phyloP scores from a whole-genome alignment of 106 monocot species.

The Posidonia australis region DNA sequence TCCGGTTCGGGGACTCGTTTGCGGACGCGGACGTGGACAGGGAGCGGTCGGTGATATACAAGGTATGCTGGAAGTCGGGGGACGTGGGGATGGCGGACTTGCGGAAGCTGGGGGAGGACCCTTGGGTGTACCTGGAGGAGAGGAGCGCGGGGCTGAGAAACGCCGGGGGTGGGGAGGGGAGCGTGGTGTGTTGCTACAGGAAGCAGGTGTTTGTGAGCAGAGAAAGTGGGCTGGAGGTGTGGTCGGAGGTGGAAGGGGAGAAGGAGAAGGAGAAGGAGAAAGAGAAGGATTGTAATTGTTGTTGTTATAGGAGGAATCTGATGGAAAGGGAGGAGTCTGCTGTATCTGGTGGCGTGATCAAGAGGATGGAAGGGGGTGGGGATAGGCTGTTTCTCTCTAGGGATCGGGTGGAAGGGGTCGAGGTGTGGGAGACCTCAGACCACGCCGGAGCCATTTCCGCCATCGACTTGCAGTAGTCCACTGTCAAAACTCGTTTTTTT shows the following conservation, averaged over 20 bases:
- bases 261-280: not conserved
- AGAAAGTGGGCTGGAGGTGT: slow-evolving; percentile 61
- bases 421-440: slow-evolving; percentile 86
- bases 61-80: slow-evolving; percentile 94
- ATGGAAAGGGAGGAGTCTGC: slow-evolving; percentile 65
- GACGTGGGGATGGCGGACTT: slow-evolving; percentile 70
- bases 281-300: not conserved
- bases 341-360: slow-evolving; percentile 34
- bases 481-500: too few relatives aligned
- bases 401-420: slow-evolving; percentile 64
- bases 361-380: slow-evolving; percentile 74
- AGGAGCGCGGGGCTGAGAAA: slow-evolving; percentile 16
- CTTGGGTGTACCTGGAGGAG: slow-evolving; percentile 84
- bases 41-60: slow-evolving; percentile 39
- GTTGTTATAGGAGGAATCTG: slow-evolving; percentile 47
- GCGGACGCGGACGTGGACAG: slow-evolving; percentile 54
- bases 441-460: slow-evolving; percentile 26
- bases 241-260: slow-evolving; percentile 39
- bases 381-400: slow-evolving; percentile 68
- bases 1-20: slow-evolving; percentile 76
- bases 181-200: slow-evolving; percentile 57
- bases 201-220: slow-evolving; percentile 68
- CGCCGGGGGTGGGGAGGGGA: slow-evolving; percentile 31
- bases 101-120: slow-evolving; percentile 70
- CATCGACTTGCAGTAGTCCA: too few relatives aligned